Conservation (phyloP, 78 protist species). For the Dictyostelium citrinum region DNA sequence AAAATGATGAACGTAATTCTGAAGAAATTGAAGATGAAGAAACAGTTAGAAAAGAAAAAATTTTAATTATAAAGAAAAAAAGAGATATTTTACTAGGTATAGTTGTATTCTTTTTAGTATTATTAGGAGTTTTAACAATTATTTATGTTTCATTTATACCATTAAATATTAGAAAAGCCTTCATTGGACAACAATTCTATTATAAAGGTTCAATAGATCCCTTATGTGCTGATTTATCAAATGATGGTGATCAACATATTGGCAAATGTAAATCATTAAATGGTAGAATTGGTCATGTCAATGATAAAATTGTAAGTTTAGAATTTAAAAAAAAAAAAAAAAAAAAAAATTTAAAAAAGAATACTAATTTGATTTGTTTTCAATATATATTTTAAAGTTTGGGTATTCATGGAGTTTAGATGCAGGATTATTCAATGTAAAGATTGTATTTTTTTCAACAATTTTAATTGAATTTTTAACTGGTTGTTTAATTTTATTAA, state of each 20-base stretch:
- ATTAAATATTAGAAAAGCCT: background rate
- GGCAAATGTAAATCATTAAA: background rate
- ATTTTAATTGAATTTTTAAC: background rate
- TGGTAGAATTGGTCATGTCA: background rate
- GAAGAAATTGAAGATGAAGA: background rate
- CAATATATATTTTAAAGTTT: background rate
- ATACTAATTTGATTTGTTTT: background rate
- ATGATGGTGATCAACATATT: background rate
- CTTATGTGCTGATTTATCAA: background rate
- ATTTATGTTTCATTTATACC: background rate
- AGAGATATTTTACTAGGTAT: background rate
- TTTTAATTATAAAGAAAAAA: background rate
- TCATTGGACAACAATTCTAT: background rate
- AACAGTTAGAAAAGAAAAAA: background rate
- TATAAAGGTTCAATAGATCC: background rate
- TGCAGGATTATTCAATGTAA: background rate
- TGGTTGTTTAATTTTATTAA: background rate
- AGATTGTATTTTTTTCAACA: background rate
- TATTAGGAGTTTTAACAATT: background rate
- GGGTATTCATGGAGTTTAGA: background rate
- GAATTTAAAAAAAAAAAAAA: background rate
- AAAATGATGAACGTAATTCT: background rate
- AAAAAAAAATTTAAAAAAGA: too few species aligned
- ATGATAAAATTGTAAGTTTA: background rate
- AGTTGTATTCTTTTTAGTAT: background rate